These are phyloP conservation scores for Ogataea zsoltii DNA, from an alignment of 805 yeast species.

Conservation along the genomic window DNA sequence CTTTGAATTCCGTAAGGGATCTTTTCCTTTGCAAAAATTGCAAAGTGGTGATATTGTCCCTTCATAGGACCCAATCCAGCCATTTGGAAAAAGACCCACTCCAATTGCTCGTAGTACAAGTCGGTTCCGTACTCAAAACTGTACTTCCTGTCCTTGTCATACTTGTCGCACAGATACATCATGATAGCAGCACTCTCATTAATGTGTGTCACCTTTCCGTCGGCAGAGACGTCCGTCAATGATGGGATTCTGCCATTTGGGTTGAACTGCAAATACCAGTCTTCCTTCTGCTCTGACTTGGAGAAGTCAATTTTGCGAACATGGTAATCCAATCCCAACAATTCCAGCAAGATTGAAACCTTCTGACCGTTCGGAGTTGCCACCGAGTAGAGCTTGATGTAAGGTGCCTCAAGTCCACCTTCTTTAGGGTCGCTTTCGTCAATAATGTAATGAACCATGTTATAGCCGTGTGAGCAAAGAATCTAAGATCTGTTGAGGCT, in stretches of 20 bases:
- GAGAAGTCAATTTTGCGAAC: slow-evolving; percentile 42
- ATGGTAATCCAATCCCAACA: slow-evolving; percentile 44
- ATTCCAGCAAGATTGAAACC: slow-evolving; percentile 41
- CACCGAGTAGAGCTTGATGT: slow-evolving; percentile 43
- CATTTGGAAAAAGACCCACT: slow-evolving; percentile 57
- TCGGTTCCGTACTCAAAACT: slow-evolving; percentile 40
- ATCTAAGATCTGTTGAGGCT: neutral
- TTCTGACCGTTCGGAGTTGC: slow-evolving; percentile 50
- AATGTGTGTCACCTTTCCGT: slow-evolving; percentile 46
- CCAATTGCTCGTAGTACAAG: slow-evolving; percentile 52
- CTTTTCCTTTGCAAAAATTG: slow-evolving; percentile 46
- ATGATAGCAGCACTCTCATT: slow-evolving; percentile 66
- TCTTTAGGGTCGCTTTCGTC: slow-evolving; percentile 37
- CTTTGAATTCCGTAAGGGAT: slow-evolving; percentile 55
- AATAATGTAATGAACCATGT: slow-evolving; percentile 35
- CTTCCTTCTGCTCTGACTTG: slow-evolving; percentile 50
- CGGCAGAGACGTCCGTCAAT: slow-evolving; percentile 39
- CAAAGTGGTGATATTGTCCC: slow-evolving; percentile 59
- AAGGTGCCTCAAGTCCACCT: slow-evolving; percentile 38
- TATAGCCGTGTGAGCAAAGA: neutral
- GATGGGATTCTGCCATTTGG: slow-evolving; percentile 69
- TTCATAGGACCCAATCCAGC: slow-evolving; percentile 64
- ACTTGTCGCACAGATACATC: slow-evolving; percentile 58
- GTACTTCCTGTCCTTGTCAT: slow-evolving; percentile 53
- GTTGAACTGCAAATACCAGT: slow-evolving; percentile 56